phyloP scores from a whole-genome alignment of 768 basidiomycete species.

The Hemileccinum rubropunctum region DNA sequence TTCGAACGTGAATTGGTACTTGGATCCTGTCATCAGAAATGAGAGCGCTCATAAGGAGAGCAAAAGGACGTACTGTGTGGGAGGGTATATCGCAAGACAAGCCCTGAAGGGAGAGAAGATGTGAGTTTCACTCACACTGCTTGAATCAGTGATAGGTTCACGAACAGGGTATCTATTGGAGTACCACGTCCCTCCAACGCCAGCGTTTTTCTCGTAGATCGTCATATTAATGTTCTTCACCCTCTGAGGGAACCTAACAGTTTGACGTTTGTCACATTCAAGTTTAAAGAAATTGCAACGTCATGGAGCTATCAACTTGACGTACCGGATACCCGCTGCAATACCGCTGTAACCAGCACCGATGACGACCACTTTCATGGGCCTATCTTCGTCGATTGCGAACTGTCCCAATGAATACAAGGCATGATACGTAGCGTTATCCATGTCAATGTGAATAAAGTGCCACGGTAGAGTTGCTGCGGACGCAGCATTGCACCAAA shows the following conservation, averaged over 20 bases:
- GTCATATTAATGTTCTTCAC: conserved; percentile 52
- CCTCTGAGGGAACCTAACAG: conserved; percentile 46
- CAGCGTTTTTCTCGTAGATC: conserved; percentile 59
- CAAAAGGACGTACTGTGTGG: conserved; percentile 40
- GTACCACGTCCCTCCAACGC: conserved; percentile 63
- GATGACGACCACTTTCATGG: conserved; percentile 52
- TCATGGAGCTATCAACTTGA: background rate
- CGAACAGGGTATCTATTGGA: conserved; percentile 49
- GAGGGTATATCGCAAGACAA: conserved; percentile 63
- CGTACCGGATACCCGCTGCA: conserved; percentile 53
- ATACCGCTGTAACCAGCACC: conserved; percentile 63
- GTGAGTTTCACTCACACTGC: background rate
- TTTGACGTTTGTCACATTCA: background rate
- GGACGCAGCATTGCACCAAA: too few species aligned
- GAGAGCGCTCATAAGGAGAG: background rate
- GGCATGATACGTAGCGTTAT: too few species aligned
- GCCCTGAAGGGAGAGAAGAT: conserved; percentile 32
- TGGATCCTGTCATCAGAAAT: background rate
- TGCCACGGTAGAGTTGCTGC: too few species aligned
- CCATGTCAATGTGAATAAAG: too few species aligned
- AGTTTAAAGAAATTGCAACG: background rate
- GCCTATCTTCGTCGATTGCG: conserved; percentile 50
- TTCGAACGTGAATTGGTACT: conserved; percentile 63
- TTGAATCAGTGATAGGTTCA: conserved; percentile 12
- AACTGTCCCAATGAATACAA: conserved; percentile 38